phyloP scores from a whole-genome alignment of 176 grass and related monocot species.

The Pontederia paniculata region DNA sequence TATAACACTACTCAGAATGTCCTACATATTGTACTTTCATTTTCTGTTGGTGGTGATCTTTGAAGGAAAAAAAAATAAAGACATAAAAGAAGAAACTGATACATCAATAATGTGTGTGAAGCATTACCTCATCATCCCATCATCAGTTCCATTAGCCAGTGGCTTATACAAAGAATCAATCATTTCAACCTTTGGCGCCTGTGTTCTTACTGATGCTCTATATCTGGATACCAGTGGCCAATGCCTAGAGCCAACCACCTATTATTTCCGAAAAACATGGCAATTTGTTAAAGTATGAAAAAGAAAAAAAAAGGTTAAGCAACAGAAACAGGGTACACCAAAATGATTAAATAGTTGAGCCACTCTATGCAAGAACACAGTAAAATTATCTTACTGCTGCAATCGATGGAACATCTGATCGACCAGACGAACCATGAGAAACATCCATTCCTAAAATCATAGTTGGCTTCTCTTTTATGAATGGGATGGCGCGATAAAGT shows the following conservation, averaged over 20 bases:
- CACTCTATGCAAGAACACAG: no score
- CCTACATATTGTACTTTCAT: no score
- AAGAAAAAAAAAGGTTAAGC: background rate
- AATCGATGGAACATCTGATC: slow-evolving; percentile 70
- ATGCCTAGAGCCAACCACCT: slow-evolving; percentile 63
- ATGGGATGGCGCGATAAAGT: slow-evolving; percentile 30
- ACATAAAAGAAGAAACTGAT: no score
- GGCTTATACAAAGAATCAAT: slow-evolving; percentile 69
- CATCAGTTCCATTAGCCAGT: slow-evolving; percentile 39
- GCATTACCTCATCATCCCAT: slow-evolving; percentile 34
- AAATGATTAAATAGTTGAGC: no score
- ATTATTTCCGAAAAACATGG: background rate
- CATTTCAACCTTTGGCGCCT: slow-evolving; percentile 57
- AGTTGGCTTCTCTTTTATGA: slow-evolving; percentile 46
- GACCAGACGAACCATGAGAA: slow-evolving; percentile 59
- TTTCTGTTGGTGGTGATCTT: no score
- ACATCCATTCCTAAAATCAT: slow-evolving; percentile 86
- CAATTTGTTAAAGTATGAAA: background rate
- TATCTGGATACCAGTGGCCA: slow-evolving; percentile 63
- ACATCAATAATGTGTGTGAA: no score
- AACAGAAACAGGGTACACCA: no score
- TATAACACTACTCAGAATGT: no score
- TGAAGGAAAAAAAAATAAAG: no score
- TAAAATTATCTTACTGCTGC: slow-evolving; percentile 61
- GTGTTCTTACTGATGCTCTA: slow-evolving; percentile 61